A percentile compares a stretch with the other conserved stretches of the same genome.
Conservation (phyloP, 495 filamentous ascomycete genomes). For the Xylaria sp. region DNA sequence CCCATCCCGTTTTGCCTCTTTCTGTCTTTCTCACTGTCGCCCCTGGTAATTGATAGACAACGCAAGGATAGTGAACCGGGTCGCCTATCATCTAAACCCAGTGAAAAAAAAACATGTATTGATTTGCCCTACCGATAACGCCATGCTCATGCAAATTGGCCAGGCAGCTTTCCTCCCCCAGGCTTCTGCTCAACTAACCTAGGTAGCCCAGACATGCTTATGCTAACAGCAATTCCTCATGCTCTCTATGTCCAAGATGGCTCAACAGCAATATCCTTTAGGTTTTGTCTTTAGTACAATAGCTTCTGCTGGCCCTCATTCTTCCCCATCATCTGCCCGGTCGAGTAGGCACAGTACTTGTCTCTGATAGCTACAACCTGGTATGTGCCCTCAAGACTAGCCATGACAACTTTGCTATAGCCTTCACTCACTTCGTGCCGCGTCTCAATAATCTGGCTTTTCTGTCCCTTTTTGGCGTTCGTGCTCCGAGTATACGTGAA, state of each 20-base stretch:
- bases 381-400: conserved; percentile 92
- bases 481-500: conserved; percentile 95
- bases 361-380: conserved; percentile 97
- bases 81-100: conserved; percentile 16
- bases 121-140: conserved; percentile 39
- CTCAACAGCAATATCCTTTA: conserved; percentile 4
- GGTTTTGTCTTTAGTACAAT: conserved; percentile 23
- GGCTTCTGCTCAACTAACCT: conserved; percentile 26
- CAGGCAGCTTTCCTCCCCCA: conserved; percentile 22
- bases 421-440: conserved; percentile 84
- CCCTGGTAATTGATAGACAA: background rate
- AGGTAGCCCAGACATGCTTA: conserved; percentile 28
- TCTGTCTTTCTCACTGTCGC: background rate
- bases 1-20: background rate
- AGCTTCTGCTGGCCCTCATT: conserved; percentile 39
- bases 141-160: conserved; percentile 45
- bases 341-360: conserved; percentile 84
- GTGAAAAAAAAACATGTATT: conserved; percentile 23
- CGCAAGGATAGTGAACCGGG: background rate
- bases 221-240: conserved; percentile 6
- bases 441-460: conserved; percentile 82
- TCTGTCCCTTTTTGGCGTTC: conserved; percentile 77
- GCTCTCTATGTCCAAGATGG: conserved; percentile 23
- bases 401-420: conserved; percentile 77
- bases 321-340: conserved; percentile 59